phyloP scores from a whole-genome alignment of 106 monocot species.

The Hemerocallis citrina region DNA sequence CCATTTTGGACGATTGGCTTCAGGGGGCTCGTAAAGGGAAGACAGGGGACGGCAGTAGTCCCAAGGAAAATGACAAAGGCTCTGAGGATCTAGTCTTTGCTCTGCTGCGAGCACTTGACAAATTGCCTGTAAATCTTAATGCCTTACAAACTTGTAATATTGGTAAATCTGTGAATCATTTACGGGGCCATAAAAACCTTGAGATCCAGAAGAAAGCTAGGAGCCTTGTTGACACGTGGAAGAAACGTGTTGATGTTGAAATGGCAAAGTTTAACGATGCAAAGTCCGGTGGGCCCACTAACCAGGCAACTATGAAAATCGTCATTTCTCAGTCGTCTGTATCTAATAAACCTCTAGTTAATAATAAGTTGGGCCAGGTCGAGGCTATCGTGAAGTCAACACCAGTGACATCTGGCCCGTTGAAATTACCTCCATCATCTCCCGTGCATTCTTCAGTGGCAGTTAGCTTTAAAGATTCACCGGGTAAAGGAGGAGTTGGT shows the following conservation, averaged over 20 bases:
- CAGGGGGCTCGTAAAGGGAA: constrained; percentile 86
- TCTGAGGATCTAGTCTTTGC: constrained; percentile 68
- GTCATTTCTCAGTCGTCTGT: constrained; percentile 21
- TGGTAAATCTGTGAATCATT: constrained; percentile 89
- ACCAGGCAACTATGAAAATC: constrained; percentile 19
- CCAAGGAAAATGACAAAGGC: constrained; percentile 68
- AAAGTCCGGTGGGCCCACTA: constrained; percentile 36
- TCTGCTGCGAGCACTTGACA: constrained; percentile 80
- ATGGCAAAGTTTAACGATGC: constrained; percentile 55
- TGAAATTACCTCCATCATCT: constrained; percentile 23
- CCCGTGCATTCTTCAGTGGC: constrained; percentile 13
- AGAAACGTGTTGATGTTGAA: constrained; percentile 87
- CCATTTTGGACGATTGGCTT: constrained; percentile 86
- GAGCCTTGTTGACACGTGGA: constrained; percentile 88
- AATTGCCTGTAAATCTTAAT: constrained; percentile 83
- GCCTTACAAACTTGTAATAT: constrained; percentile 70
- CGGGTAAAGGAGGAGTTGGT: constrained; percentile 14
- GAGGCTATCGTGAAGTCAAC: constrained; percentile 36
- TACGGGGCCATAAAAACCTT: constrained; percentile 68
- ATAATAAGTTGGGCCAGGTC: constrained; percentile 32
- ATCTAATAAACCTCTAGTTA: constrained; percentile 22
- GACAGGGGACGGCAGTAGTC: constrained; percentile 50
- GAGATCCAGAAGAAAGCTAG: constrained; percentile 90
- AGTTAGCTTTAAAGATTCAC: constrained; percentile 39
- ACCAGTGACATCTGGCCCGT: constrained; percentile 19